Percentiles rank a stretch among this genome's conserved stretches.
phyloP scores from a whole-genome alignment of 2,329 filamentous ascomycete species.

The Diplocarpon rosae region DNA sequence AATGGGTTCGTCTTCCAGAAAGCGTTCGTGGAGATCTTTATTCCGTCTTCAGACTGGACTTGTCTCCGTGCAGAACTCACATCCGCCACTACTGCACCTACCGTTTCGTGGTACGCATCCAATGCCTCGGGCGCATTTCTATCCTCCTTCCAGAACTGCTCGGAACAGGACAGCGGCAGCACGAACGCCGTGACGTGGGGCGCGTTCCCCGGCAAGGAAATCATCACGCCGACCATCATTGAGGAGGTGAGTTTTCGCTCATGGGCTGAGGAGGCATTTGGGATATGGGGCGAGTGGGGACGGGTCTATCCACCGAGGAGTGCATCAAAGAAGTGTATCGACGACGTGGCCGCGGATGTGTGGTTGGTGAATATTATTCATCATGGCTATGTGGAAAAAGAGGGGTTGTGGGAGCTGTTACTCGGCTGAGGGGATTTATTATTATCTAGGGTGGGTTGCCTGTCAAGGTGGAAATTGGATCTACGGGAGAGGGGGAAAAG shows the following conservation, averaged over 20 bases:
- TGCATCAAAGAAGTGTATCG: constrained; percentile 60
- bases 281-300: constrained; percentile 91
- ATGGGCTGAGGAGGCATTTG: constrained; percentile 93
- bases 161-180: constrained; percentile 37
- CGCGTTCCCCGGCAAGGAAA: constrained; percentile 90
- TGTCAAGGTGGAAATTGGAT: too few species aligned
- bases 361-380: constrained; percentile 86
- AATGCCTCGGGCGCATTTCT: constrained; percentile 70
- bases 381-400: constrained; percentile 61
- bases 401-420: constrained; percentile 63
- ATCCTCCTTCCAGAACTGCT: constrained; percentile 40
- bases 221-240: constrained; percentile 91
- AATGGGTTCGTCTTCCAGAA: constrained; percentile 97
- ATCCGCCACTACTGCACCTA: constrained; percentile 44
- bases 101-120: constrained; percentile 78
- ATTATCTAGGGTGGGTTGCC: too few species aligned
- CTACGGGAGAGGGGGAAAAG: too few species aligned
- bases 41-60: constrained; percentile 63
- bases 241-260: constrained; percentile 88
- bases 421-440: constrained; percentile 14
- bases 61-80: constrained; percentile 52
- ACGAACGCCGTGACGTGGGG: constrained; percentile 98
- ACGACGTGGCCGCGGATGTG: constrained; percentile 52
- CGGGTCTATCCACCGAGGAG: constrained; percentile 64
- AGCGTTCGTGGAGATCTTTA: constrained; percentile 94